A percentile compares a stretch with the other conserved stretches of the same genome.
These are phyloP conservation scores for Ceratocystis albifundus DNA, from an alignment of 2,329 filamentous ascomycete species.

Conservation along the genomic window DNA sequence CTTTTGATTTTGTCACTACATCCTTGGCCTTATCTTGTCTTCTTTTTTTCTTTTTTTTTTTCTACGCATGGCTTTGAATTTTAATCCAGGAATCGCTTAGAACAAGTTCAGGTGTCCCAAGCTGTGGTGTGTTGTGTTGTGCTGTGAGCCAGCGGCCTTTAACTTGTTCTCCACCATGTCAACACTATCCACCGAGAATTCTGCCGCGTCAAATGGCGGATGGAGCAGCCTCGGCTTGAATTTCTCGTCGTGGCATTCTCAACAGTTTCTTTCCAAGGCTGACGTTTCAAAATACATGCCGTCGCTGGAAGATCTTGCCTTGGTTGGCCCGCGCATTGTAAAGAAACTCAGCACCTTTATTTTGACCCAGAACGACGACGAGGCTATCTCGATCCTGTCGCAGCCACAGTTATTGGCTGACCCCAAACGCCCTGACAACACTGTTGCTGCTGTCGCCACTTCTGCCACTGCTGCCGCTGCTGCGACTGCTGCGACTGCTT, in stretches of 20 bases:
- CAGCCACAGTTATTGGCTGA: conserved; percentile 7
- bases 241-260: conserved; percentile 39
- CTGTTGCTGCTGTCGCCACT: background rate
- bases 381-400: conserved; percentile 22
- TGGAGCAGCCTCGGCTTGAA: conserved; percentile 28
- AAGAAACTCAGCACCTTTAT: conserved; percentile 56
- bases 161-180: conserved; percentile 1
- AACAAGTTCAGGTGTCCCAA: background rate
- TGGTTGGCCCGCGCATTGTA: conserved; percentile 58
- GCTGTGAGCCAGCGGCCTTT: background rate
- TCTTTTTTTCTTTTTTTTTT: background rate
- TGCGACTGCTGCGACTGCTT: background rate
- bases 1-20: background rate
- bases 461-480: background rate
- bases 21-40: background rate
- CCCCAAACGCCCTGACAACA: background rate
- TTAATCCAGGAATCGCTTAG: background rate
- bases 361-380: conserved; percentile 27
- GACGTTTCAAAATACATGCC: conserved; percentile 51
- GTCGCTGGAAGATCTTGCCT: conserved; percentile 55
- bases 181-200: conserved; percentile 5
- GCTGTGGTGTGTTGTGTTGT: too few species aligned
- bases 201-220: background rate
- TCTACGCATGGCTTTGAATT: background rate
- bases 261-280: conserved; percentile 30